Base-by-base conservation (phyloP, 1,284 basidiomycete genomes). In the Marasmius fiardii region DNA sequence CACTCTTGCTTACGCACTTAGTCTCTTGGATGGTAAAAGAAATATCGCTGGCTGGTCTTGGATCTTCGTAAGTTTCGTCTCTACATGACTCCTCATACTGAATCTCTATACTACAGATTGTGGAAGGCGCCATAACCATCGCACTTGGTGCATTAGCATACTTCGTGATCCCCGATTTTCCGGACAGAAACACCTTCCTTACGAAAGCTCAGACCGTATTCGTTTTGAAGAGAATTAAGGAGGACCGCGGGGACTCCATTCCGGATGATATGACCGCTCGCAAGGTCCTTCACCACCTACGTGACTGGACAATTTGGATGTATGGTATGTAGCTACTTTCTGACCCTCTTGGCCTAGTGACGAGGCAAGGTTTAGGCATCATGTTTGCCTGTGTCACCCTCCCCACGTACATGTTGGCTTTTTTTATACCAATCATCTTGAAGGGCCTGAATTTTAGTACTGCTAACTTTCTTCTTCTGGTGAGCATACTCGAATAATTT, bases 271-370 rank as follows among this genome's bases (percentile, higher is more conserved):
- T 77, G 11, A 78, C 71, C 12, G 44, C 56, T 10, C 50, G 56
- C 33, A 76, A 74, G 58, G 65, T 76, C 37, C 53, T 71, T 33
- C 59, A 60, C n/a, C 72, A 77, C 61, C 62, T 78, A 10, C 57
- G 61, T 37, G 76, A 78, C 59, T 77, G 75, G 75, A 74, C 68
- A 3, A 56, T 78, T 34, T 77, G 75, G 76, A 67, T 70, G 11
- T 75, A 74, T 62, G 74, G 75, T 74, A 48, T 52, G 66, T 57
- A 2, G 2, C 35, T 11, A 11, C n/a, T 14, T 24, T 1, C 18
- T 24, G 11, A 21, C 2, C 35, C 10, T 6, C 14, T 20, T n/a
- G 6, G 6, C 3, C 12, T 7, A 16, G 23, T 24, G 44, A 34
- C 11, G 2, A 2, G 20, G 16, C 28, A 2, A 5, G 44, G 43